Conservation (phyloP, 345 rosid genomes). For the Sisymbrium irio region DNA sequence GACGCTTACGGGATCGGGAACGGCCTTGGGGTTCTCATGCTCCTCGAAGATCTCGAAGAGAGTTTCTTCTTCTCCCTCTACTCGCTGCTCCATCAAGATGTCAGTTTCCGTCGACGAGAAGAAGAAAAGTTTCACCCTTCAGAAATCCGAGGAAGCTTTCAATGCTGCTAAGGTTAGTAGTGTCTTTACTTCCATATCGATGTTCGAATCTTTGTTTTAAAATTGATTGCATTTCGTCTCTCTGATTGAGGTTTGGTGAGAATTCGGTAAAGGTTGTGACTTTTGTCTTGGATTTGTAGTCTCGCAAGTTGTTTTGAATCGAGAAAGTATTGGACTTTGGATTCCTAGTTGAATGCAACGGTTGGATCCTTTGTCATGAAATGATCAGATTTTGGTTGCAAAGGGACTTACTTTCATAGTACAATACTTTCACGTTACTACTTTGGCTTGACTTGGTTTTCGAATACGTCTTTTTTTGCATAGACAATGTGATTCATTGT, state of each 20-base stretch:
- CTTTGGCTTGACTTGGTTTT: background rate
- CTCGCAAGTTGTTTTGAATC: background rate
- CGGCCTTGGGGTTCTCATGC: slow-evolving; percentile 47
- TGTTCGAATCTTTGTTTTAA: background rate
- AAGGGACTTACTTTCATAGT: background rate
- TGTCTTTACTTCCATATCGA: background rate
- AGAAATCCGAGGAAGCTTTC: slow-evolving; percentile 91
- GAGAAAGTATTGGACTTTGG: background rate
- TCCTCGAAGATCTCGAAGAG: slow-evolving; percentile 37
- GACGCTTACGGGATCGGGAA: slow-evolving; percentile 49
- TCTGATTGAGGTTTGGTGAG: background rate
- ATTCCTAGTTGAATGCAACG: background rate
- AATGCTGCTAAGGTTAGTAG: slow-evolving; percentile 61
- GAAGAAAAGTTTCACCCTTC: slow-evolving; percentile 59
- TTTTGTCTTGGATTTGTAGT: background rate
- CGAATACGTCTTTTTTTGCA: background rate
- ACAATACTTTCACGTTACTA: background rate
- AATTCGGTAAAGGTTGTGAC: background rate
- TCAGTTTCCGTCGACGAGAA: slow-evolving; percentile 62
- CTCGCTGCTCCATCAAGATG: slow-evolving; percentile 49
- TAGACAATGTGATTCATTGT: background rate
- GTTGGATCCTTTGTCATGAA: background rate
- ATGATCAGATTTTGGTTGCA: background rate
- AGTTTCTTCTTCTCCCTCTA: slow-evolving; percentile 34
- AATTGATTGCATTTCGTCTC: background rate